Conservation (phyloP, 176 grass and related monocot genomes). For the Melocanna baccifera region DNA sequence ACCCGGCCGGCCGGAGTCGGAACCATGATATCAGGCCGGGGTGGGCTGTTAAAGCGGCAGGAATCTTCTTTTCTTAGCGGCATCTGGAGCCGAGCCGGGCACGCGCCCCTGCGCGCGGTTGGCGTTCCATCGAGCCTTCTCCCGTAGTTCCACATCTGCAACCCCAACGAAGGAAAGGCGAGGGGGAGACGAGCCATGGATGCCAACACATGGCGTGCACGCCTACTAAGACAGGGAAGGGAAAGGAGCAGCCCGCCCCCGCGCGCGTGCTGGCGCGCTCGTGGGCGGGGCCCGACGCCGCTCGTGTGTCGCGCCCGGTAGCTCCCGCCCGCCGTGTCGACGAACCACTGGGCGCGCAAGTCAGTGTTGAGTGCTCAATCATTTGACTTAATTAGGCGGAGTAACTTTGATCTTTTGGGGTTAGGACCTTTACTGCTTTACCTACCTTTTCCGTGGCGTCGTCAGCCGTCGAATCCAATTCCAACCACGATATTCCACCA, state of each 20-base stretch:
- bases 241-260: background rate
- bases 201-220: background rate
- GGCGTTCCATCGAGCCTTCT: background rate
- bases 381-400: background rate
- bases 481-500: background rate
- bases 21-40: background rate
- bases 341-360: background rate
- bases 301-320: conserved; percentile 13
- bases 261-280: conserved; percentile 3
- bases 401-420: background rate
- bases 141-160: background rate
- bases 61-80: background rate
- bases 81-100: background rate
- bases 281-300: background rate
- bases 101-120: background rate
- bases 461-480: background rate
- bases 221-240: background rate
- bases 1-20: background rate
- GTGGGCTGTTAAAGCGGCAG: background rate
- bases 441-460: background rate
- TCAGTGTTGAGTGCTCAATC: background rate
- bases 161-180: background rate
- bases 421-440: background rate
- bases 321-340: background rate
- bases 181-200: too few species aligned